A percentile compares a stretch with the other conserved stretches of the same genome.
Evolutionary conservation across 306 rosid genomes (phyloP).

Genomic region (Medicago lupulina): DNA sequence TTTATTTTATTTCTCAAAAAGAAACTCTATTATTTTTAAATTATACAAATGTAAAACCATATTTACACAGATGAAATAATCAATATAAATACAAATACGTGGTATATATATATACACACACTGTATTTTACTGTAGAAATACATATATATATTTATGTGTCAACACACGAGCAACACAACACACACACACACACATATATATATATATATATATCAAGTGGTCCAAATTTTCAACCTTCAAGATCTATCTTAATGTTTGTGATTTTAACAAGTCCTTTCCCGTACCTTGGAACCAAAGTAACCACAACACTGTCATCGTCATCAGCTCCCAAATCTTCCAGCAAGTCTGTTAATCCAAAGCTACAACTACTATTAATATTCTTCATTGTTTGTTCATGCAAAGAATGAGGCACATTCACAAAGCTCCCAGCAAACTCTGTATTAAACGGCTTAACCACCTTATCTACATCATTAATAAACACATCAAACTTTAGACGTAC

Average conservation of each 20-base stretch:
- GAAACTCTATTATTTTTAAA: too few relatives aligned
- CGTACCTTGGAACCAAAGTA: conserved; percentile 74
- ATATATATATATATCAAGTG: too few relatives aligned
- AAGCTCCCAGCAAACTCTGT: conserved; percentile 90
- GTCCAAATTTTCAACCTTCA: conserved; percentile 23
- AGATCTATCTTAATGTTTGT: conserved; percentile 59
- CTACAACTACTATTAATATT: conserved; percentile 48
- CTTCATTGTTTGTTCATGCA: conserved; percentile 46
- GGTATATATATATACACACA: too few relatives aligned
- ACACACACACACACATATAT: too few relatives aligned
- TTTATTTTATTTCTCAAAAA: too few relatives aligned
- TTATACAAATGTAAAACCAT: too few relatives aligned
- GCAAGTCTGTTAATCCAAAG: conserved; percentile 64
- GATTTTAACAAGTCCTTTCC: conserved; percentile 55
- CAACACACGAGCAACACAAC: too few relatives aligned
- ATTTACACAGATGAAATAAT: too few relatives aligned
- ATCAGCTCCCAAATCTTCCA: conserved; percentile 82
- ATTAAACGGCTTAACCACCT: conserved; percentile 44
- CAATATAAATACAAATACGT: too few relatives aligned
- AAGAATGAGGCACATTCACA: conserved; percentile 71
- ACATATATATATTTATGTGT: too few relatives aligned
- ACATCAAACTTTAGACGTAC: conserved; percentile 70
- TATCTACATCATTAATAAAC: conserved; percentile 70
- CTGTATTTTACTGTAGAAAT: too few relatives aligned
- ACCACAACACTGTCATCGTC: conserved; percentile 71